A percentile compares a stretch with the other conserved stretches of the same genome.
Conservation (phyloP, 2,329 filamentous ascomycete species). For the Myriosclerotinia curreyana region DNA sequence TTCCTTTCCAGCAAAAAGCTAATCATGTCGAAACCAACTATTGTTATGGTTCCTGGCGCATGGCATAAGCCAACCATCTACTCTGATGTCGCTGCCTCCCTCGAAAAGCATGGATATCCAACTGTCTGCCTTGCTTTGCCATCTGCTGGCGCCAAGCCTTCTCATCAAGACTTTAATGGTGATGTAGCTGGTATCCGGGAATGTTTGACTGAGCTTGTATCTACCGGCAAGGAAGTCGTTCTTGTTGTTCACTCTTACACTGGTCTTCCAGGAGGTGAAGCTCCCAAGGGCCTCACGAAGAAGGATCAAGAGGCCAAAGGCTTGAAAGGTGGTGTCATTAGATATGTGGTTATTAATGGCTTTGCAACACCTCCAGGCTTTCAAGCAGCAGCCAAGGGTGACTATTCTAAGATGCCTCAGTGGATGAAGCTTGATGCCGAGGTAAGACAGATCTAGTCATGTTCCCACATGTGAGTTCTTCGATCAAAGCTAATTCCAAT, state of each 20-base stretch:
- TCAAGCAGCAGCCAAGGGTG: slow-evolving; percentile 27
- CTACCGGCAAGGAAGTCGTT: slow-evolving; percentile 12
- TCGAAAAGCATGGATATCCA: background rate
- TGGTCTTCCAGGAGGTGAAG: slow-evolving; percentile 5
- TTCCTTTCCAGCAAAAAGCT: background rate
- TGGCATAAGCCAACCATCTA: slow-evolving; percentile 5
- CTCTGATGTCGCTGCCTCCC: background rate
- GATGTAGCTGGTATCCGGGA: background rate
- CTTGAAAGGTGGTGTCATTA: slow-evolving; percentile 42
- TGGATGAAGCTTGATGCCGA: slow-evolving; percentile 39
- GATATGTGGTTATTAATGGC: slow-evolving; percentile 42
- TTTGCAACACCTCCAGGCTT: slow-evolving; percentile 33
- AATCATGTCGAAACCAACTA: slow-evolving; percentile 10
- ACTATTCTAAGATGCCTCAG: slow-evolving; percentile 39
- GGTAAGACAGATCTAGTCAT: slow-evolving; percentile 23
- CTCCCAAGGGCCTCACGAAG: slow-evolving; percentile 5
- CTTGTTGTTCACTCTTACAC: slow-evolving; percentile 13
- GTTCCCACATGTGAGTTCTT: too few species aligned
- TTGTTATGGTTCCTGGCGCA: slow-evolving; percentile 16
- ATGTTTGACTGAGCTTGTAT: background rate
- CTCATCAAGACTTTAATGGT: background rate
- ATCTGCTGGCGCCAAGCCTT: background rate
- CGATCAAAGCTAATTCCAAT: slow-evolving; percentile 25
- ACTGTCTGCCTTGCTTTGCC: background rate
- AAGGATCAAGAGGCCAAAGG: slow-evolving; percentile 30